Evolutionary conservation across 2,329 filamentous ascomycete genomes (phyloP).

Genomic region (Karstenula rhodostoma): DNA sequence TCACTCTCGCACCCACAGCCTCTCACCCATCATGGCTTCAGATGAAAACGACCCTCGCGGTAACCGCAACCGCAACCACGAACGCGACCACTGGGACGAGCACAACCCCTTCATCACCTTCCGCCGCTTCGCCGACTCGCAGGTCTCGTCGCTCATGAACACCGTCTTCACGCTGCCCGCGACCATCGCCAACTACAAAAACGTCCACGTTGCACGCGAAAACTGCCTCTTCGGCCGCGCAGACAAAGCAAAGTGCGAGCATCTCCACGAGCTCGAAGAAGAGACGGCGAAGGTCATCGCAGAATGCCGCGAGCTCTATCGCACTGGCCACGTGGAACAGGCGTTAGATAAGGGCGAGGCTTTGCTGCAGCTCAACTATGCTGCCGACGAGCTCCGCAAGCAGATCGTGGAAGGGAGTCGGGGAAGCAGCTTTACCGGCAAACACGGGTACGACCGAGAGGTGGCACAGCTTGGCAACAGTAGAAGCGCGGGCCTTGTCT

Average conservation of each 20-base stretch:
- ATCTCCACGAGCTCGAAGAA: conserved; percentile 33
- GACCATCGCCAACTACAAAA: conserved; percentile 41
- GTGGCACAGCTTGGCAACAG: background rate
- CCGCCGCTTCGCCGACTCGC: conserved; percentile 67
- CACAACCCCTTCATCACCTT: conserved; percentile 67
- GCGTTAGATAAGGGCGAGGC: conserved; percentile 45
- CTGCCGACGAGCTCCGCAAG: conserved; percentile 36
- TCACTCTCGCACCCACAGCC: background rate
- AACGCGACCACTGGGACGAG: conserved; percentile 32
- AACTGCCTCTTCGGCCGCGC: conserved; percentile 45
- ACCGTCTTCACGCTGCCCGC: conserved; percentile 56
- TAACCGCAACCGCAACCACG: conserved; percentile 5
- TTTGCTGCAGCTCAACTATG: conserved; percentile 34
- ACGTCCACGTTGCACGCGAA: conserved; percentile 39
- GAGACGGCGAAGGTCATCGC: conserved; percentile 30
- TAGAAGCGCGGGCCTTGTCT: background rate
- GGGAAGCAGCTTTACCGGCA: background rate
- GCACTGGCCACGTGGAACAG: conserved; percentile 35
- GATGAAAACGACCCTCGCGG: conserved; percentile 30
- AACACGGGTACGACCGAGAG: background rate
- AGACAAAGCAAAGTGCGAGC: conserved; percentile 35
- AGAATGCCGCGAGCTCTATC: conserved; percentile 37
- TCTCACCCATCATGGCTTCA: conserved; percentile 33
- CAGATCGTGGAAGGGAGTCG: conserved; percentile 29
- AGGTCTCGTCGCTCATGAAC: conserved; percentile 63